Evolutionary conservation across 2,329 filamentous ascomycete species (phyloP).

Genomic region (Penicillium sp.): DNA sequence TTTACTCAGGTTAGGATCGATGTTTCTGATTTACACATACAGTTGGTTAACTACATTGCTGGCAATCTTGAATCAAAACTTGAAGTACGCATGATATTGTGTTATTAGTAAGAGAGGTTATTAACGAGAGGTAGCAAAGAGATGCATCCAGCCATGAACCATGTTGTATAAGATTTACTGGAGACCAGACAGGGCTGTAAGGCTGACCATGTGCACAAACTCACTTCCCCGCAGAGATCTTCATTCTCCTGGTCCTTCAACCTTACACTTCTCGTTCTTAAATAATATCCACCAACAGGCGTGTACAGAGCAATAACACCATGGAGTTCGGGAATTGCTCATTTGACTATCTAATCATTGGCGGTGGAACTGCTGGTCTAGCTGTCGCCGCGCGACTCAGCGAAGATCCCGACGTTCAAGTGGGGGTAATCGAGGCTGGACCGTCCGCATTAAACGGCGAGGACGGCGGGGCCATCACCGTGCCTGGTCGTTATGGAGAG

Average conservation of each 20-base stretch:
- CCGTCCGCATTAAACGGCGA: constrained; percentile 24
- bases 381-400: constrained; percentile 25
- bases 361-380: background rate
- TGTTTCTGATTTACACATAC: no score
- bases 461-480: constrained; percentile 32
- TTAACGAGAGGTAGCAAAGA: no score
- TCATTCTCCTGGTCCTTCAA: background rate
- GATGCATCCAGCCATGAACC: no score
- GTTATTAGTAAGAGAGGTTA: no score
- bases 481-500: constrained; percentile 23
- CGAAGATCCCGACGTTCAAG: constrained; percentile 44
- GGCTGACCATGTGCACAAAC: background rate
- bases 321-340: background rate
- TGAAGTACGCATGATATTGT: no score
- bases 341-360: background rate
- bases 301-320: no score
- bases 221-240: background rate
- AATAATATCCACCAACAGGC: no score
- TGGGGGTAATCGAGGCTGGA: constrained; percentile 55
- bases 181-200: background rate
- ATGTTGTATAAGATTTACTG: no score
- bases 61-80: no score
- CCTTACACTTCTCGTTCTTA: no score
- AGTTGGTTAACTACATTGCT: no score
- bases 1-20: no score